These are phyloP conservation scores for Podaxis carcinomalis DNA, from an alignment of 768 basidiomycete species.

Conservation along the genomic window DNA sequence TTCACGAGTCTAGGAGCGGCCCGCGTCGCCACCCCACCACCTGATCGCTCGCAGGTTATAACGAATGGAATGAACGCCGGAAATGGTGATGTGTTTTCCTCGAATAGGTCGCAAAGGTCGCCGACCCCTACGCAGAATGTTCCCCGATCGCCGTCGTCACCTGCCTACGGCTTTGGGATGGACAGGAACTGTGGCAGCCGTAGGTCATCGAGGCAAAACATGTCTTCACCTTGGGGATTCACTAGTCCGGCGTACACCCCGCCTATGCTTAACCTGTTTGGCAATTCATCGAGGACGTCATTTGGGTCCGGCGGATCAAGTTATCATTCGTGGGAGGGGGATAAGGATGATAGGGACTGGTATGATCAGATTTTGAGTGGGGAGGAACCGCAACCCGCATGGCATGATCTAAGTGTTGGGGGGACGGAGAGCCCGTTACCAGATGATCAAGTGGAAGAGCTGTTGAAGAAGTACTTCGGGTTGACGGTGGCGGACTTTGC, in stretches of 20 bases:
- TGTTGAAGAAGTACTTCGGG: conserved; percentile 62
- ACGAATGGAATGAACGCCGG: background rate
- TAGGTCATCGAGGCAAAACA: conserved; percentile 54
- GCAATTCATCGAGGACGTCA: conserved; percentile 76
- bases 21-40: background rate
- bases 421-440: conserved; percentile 51
- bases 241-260: conserved; percentile 38
- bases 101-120: conserved; percentile 38
- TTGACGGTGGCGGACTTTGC: conserved; percentile 67
- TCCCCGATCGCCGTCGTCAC: conserved; percentile 50
- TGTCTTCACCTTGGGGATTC: conserved; percentile 47
- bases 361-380: conserved; percentile 48
- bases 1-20: background rate
- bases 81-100: conserved; percentile 6
- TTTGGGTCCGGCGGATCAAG: conserved; percentile 80
- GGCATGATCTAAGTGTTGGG: conserved; percentile 57
- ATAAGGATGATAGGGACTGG: conserved; percentile 42
- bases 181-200: conserved; percentile 32
- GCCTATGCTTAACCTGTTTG: conserved; percentile 64
- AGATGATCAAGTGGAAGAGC: conserved; percentile 59
- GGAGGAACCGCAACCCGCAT: conserved; percentile 46
- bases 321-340: conserved; percentile 77
- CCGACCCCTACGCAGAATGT: conserved; percentile 62
- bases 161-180: conserved; percentile 42
- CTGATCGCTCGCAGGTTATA: conserved; percentile 4